Conservation (phyloP, 768 basidiomycete species). For the Hysterangium stoloniferum region DNA sequence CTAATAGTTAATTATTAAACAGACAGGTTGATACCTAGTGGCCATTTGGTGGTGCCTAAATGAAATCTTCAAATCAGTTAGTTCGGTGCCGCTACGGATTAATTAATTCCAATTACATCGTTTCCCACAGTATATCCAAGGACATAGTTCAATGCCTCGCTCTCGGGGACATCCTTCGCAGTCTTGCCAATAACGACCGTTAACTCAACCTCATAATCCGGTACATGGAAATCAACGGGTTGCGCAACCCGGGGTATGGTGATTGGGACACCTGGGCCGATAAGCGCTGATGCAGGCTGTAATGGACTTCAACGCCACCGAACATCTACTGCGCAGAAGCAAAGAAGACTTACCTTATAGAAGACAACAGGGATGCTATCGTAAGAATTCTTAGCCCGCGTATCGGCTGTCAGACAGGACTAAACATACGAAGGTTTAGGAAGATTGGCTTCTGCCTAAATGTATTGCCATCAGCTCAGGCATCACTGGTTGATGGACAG, state of each 20-base stretch:
- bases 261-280: conserved; percentile 62
- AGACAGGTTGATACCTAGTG: conserved; percentile 18
- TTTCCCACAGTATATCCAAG: conserved; percentile 77
- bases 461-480: not conserved
- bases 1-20: not conserved
- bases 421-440: conserved; percentile 50
- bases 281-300: conserved; percentile 53
- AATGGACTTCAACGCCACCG: not conserved
- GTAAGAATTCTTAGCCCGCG: not conserved
- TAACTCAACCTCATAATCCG: conserved; percentile 80
- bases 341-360: conserved; percentile 41
- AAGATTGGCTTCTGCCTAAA: conserved; percentile 61
- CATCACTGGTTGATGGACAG: not conserved
- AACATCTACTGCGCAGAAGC: not conserved
- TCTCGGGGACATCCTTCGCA: conserved; percentile 72
- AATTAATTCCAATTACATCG: conserved; percentile 41
- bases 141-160: conserved; percentile 78
- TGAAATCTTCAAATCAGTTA: conserved; percentile 43
- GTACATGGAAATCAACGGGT: conserved; percentile 59
- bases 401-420: not conserved
- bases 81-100: not conserved
- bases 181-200: conserved; percentile 77
- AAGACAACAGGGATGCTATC: conserved; percentile 64
- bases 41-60: conserved; percentile 79
- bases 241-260: conserved; percentile 60